phyloP scores from a whole-genome alignment of 768 basidiomycete species.

The Udeniomyces megalosporus region DNA sequence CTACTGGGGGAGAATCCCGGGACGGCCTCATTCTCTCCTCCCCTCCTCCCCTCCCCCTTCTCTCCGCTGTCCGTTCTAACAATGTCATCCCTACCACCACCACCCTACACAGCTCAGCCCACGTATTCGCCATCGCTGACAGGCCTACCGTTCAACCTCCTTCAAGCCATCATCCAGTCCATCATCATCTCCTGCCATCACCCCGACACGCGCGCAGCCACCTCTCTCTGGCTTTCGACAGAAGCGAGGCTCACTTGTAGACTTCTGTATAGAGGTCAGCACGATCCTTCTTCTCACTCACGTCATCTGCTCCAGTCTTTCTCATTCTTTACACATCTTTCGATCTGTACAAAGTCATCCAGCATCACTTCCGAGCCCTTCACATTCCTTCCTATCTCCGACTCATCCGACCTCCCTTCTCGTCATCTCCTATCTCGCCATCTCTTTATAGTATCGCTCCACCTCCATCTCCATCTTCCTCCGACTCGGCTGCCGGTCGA shows the following conservation, averaged over 20 bases:
- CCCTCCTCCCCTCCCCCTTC: no score
- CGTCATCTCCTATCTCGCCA: not conserved
- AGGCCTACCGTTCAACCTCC: not conserved
- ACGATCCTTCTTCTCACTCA: not conserved
- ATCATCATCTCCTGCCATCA: not conserved
- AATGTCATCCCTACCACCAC: not conserved
- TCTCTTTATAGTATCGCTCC: not conserved
- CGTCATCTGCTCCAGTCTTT: not conserved
- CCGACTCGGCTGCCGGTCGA: no score
- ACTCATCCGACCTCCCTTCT: conserved; percentile 2
- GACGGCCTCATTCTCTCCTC: no score
- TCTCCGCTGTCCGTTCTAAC: no score
- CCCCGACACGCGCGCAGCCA: not conserved
- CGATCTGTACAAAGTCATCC: not conserved
- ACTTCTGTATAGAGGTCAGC: not conserved
- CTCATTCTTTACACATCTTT: not conserved
- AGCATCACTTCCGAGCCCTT: not conserved
- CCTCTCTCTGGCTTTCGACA: not conserved
- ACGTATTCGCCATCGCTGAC: not conserved
- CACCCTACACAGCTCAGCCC: not conserved
- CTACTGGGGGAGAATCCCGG: no score
- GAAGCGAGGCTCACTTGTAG: not conserved
- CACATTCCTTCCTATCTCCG: not conserved
- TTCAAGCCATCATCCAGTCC: not conserved
- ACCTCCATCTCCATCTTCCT: no score